Evolutionary conservation across 1,284 basidiomycete species (phyloP).

Genomic region (Boletus mariae): DNA sequence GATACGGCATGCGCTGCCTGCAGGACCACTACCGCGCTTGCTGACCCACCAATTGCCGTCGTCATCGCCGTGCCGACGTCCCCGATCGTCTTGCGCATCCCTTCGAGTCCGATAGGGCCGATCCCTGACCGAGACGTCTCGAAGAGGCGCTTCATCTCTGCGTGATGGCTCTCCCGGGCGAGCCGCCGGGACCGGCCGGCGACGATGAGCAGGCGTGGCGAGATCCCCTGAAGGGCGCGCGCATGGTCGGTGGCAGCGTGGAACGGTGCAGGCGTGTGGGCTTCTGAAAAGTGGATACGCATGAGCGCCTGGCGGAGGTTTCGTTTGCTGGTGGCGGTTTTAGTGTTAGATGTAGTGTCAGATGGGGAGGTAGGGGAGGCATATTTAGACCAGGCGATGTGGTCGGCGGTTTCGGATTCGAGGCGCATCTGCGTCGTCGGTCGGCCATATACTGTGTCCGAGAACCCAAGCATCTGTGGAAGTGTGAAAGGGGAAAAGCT

Average conservation of each 20-base stretch:
- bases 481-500: slow-evolving; percentile 18
- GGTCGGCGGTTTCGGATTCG: slow-evolving; percentile 70
- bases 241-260: slow-evolving; percentile 48
- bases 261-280: slow-evolving; percentile 49
- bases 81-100: slow-evolving; percentile 69
- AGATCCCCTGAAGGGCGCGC: slow-evolving; percentile 6
- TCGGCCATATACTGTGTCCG: slow-evolving; percentile 65
- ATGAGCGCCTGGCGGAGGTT: slow-evolving; percentile 30
- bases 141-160: slow-evolving; percentile 58
- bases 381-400: slow-evolving; percentile 61
- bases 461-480: slow-evolving; percentile 44
- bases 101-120: slow-evolving; percentile 25
- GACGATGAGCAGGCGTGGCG: slow-evolving; percentile 47
- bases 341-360: slow-evolving; percentile 14
- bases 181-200: slow-evolving; percentile 75
- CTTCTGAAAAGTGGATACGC: slow-evolving; percentile 53
- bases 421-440: slow-evolving; percentile 54
- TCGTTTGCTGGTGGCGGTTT: neutral
- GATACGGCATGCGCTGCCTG: too few species aligned
- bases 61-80: slow-evolving; percentile 70
- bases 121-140: slow-evolving; percentile 38
- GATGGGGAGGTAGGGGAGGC: slow-evolving; percentile 22
- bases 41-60: neutral
- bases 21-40: too few species aligned
- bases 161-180: slow-evolving; percentile 52